Evolutionary conservation across 495 filamentous ascomycete genomes (phyloP).

Genomic region (Penicillium turbatum): DNA sequence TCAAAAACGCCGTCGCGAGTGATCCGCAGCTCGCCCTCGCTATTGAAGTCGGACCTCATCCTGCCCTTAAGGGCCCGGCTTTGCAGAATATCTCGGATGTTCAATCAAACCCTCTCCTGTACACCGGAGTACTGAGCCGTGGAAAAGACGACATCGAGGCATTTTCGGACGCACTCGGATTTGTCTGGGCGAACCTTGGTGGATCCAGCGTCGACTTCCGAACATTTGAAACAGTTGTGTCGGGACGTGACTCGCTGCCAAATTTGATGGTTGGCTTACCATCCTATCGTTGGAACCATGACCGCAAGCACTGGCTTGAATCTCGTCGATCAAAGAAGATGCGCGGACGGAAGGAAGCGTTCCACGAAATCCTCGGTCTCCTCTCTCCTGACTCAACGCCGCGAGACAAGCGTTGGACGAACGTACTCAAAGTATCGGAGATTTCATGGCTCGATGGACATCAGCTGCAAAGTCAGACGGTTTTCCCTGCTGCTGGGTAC

Average conservation of each 20-base stretch:
- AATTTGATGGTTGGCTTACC: conserved; percentile 30
- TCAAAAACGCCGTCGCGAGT: not conserved
- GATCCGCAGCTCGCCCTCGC: conserved; percentile 17
- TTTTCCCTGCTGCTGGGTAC: conserved; percentile 59
- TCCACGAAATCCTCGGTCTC: conserved; percentile 28
- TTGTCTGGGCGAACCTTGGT: conserved; percentile 36
- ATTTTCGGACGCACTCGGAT: conserved; percentile 43
- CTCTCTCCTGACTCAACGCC: conserved; percentile 3
- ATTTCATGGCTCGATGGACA: conserved; percentile 37
- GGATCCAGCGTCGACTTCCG: not conserved
- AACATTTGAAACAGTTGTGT: not conserved
- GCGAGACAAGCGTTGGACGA: conserved; percentile 24
- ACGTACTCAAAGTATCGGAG: conserved; percentile 26
- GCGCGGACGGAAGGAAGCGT: conserved; percentile 5
- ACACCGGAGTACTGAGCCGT: conserved; percentile 35
- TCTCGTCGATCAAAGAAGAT: conserved; percentile 32
- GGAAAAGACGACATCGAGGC: conserved; percentile 29
- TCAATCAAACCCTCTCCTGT: conserved; percentile 22
- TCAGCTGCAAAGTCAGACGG: conserved; percentile 28
- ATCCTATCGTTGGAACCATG: conserved; percentile 47
- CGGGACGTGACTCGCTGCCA: not conserved
- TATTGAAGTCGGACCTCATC: conserved; percentile 50
- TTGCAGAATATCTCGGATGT: conserved; percentile 23
- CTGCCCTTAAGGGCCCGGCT: conserved; percentile 39
- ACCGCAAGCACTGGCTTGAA: conserved; percentile 38